A percentile compares a stretch with the other conserved stretches of the same genome.
Evolutionary conservation across 2,329 filamentous ascomycete species (phyloP).

Genomic region (Colletotrichum cereale): DNA sequence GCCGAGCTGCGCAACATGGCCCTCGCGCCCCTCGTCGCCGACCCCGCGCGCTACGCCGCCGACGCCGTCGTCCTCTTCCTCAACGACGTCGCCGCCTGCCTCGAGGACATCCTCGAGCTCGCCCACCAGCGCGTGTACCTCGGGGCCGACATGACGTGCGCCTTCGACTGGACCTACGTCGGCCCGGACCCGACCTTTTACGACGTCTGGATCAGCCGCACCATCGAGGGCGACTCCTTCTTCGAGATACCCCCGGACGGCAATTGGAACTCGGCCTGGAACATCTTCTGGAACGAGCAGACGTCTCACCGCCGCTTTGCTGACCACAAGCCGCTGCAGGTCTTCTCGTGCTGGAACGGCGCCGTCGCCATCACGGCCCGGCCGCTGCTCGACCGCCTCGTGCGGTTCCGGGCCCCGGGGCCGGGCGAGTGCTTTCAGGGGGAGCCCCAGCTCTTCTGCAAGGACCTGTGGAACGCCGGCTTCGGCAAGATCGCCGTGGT

Average conservation of each 20-base stretch:
- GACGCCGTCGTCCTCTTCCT: conserved; percentile 63
- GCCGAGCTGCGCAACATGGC: conserved; percentile 66
- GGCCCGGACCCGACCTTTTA: conserved; percentile 62
- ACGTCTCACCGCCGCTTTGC: conserved; percentile 50
- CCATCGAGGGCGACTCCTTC: conserved; percentile 66
- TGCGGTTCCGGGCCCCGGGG: conserved; percentile 58
- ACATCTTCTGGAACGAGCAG: conserved; percentile 66
- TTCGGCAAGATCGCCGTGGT: conserved; percentile 67
- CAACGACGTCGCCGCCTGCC: conserved; percentile 66
- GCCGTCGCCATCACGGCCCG: conserved; percentile 61
- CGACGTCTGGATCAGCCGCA: conserved; percentile 68
- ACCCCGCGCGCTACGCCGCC: conserved; percentile 38
- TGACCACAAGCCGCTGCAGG: conserved; percentile 64
- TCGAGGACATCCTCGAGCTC: conserved; percentile 64
- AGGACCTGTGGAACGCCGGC: conserved; percentile 66
- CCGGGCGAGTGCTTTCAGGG: conserved; percentile 64
- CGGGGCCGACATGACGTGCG: conserved; percentile 68
- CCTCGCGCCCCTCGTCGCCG: conserved; percentile 58
- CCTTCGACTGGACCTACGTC: conserved; percentile 68
- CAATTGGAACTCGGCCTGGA: conserved; percentile 61
- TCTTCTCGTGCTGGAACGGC: conserved; percentile 73
- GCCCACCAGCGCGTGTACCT: conserved; percentile 60
- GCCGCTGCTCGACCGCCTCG: conserved; percentile 57
- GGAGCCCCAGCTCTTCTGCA: conserved; percentile 68
- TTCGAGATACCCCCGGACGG: conserved; percentile 65